These are phyloP conservation scores for Alternaria gansuensis DNA, from an alignment of 2,329 filamentous ascomycete species.

Conservation along the genomic window DNA sequence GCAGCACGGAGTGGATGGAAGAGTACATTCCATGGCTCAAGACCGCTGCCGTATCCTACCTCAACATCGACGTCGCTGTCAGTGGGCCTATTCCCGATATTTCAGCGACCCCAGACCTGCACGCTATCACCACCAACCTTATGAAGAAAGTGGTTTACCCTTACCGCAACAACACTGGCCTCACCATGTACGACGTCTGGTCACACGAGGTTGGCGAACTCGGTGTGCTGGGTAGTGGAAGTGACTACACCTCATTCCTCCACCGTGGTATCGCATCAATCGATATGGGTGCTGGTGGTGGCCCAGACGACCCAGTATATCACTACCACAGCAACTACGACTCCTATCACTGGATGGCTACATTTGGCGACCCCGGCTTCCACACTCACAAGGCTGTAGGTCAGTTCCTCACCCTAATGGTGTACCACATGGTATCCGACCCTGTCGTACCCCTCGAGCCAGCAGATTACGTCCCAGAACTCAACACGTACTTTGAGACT, in stretches of 20 bases:
- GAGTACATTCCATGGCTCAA: conserved; percentile 60
- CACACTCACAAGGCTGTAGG: conserved; percentile 60
- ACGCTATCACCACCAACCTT: conserved; percentile 45
- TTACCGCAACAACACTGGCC: conserved; percentile 48
- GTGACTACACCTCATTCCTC: conserved; percentile 59
- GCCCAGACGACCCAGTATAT: conserved; percentile 56
- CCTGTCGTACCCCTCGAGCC: conserved; percentile 53
- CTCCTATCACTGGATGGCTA: conserved; percentile 62
- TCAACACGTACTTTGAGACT: conserved; percentile 49
- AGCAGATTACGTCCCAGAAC: conserved; percentile 51
- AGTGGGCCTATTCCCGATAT: conserved; percentile 55
- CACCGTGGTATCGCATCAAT: conserved; percentile 57
- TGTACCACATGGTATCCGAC: conserved; percentile 55
- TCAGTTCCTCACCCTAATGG: conserved; percentile 56
- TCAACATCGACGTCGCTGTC: conserved; percentile 63
- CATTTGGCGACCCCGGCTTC: conserved; percentile 62
- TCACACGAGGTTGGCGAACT: conserved; percentile 47
- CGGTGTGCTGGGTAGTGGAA: conserved; percentile 57
- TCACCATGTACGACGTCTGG: conserved; percentile 60
- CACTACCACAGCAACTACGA: conserved; percentile 61
- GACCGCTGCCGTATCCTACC: conserved; percentile 57
- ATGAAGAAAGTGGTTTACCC: conserved; percentile 57
- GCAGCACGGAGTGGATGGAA: conserved; percentile 60
- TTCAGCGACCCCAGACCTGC: conserved; percentile 54
- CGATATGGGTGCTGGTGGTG: conserved; percentile 54